phyloP scores from a whole-genome alignment of 2,329 filamentous ascomycete species.

The Aspergillus caelatus region DNA sequence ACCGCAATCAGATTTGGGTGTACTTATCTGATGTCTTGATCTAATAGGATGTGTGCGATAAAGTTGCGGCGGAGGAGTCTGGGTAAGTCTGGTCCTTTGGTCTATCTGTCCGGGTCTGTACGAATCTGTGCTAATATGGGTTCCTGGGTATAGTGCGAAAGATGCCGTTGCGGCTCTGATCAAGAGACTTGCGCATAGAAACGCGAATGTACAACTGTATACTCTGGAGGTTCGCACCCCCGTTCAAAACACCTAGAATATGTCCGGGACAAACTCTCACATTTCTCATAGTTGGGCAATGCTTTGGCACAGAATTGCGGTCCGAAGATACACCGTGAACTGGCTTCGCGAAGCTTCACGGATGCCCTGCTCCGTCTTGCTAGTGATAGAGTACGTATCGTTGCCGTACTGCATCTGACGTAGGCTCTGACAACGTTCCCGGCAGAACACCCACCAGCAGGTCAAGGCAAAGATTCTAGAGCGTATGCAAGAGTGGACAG shows the following conservation, averaged over 20 bases:
- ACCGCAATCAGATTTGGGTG: neutral
- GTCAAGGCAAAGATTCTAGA: constrained; percentile 97
- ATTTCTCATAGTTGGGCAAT: constrained; percentile 71
- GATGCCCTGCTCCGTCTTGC: constrained; percentile 89
- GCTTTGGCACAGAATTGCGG: constrained; percentile 92
- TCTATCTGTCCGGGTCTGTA: neutral
- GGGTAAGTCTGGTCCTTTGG: constrained; percentile 36
- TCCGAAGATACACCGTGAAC: constrained; percentile 80
- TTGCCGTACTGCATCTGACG: neutral
- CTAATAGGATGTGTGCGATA: constrained; percentile 62
- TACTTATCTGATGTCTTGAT: constrained; percentile 15
- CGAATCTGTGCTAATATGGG: constrained; percentile 16
- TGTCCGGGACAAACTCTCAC: constrained; percentile 6
- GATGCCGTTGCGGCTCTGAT: constrained; percentile 89
- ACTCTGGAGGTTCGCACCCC: constrained; percentile 71
- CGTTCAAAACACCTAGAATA: too few species aligned
- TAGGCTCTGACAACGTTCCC: constrained; percentile 7
- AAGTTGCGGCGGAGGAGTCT: constrained; percentile 55
- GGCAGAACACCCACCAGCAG: constrained; percentile 84
- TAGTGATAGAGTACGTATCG: constrained; percentile 67
- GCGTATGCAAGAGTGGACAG: constrained; percentile 93
- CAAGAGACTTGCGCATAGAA: constrained; percentile 87
- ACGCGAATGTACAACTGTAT: constrained; percentile 95
- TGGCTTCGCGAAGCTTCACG: constrained; percentile 89
- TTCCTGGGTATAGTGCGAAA: constrained; percentile 59